phyloP scores from a whole-genome alignment of 257 asterid genomes.

The Solanum medicagineum region DNA sequence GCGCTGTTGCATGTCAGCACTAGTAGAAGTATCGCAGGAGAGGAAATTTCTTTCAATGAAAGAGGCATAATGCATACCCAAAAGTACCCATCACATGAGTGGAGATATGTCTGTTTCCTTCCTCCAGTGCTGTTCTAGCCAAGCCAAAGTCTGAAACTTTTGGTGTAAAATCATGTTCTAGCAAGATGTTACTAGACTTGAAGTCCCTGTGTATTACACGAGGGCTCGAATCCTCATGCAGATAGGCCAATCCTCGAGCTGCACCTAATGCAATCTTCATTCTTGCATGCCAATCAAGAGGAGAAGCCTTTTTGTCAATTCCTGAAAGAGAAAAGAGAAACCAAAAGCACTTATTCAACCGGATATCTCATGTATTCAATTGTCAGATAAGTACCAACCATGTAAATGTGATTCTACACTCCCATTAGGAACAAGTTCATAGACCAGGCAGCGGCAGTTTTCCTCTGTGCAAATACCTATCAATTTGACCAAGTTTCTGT shows the following conservation, averaged over 20 bases:
- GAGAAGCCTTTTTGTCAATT: conserved; percentile 43
- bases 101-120: conserved; percentile 56
- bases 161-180: conserved; percentile 78
- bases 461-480: conserved; percentile 78
- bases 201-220: conserved; percentile 94
- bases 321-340: conserved; percentile 27
- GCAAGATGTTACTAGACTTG: conserved; percentile 82
- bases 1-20: neutral
- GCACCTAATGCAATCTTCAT: conserved; percentile 90
- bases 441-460: conserved; percentile 53
- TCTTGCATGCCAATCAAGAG: conserved; percentile 76
- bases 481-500: conserved; percentile 69
- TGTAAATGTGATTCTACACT: conserved; percentile 89
- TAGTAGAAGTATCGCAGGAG: neutral
- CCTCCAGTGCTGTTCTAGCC: conserved; percentile 82
- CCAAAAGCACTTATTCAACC: neutral
- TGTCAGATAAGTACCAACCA: conserved; percentile 24
- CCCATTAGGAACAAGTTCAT: conserved; percentile 88
- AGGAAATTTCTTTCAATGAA: neutral
- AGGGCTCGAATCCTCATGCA: conserved; percentile 96
- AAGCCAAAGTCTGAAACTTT: conserved; percentile 94
- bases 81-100: conserved; percentile 99
- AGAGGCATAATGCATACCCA: conserved; percentile 46
- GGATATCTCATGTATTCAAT: neutral
- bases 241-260: conserved; percentile 83